Conservation (phyloP, 164 flowering plant genomes). For the Magnolia officinalis region DNA sequence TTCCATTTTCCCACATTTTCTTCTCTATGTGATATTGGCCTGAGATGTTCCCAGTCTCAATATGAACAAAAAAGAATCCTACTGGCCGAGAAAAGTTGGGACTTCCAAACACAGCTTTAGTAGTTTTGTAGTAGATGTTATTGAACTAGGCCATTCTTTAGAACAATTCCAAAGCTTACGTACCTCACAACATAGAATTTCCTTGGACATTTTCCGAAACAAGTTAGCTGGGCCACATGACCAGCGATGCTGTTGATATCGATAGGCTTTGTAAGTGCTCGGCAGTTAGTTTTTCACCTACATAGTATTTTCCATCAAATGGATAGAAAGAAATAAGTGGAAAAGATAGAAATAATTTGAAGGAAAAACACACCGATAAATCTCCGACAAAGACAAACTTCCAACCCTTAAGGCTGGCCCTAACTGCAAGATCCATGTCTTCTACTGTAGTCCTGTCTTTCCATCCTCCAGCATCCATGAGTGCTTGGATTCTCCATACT, state of each 20-base stretch:
- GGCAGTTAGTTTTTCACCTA: constrained; percentile 77
- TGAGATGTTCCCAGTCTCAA: no score
- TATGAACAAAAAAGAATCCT: no score
- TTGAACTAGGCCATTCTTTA: no score
- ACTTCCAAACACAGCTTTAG: no score
- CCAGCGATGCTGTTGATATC: constrained; percentile 83
- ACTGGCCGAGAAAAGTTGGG: no score
- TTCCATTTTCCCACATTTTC: no score
- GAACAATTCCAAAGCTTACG: constrained; percentile 2
- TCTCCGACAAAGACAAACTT: constrained; percentile 61
- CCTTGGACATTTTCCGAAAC: constrained; percentile 60
- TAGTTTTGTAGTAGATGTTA: no score
- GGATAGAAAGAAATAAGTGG: neutral
- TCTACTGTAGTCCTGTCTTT: constrained; percentile 75
- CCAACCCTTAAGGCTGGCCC: constrained; percentile 77
- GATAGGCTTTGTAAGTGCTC: constrained; percentile 68
- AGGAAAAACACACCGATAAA: constrained; percentile 29
- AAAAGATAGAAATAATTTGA: neutral
- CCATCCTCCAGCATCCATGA: constrained; percentile 78
- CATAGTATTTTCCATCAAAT: neutral
- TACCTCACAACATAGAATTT: constrained; percentile 46
- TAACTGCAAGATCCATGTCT: constrained; percentile 77
- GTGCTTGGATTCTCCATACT: constrained; percentile 60
- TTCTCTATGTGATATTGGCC: no score
- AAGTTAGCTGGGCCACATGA: constrained; percentile 88